Conservation (phyloP, 805 yeast genomes). For the Yarrowia sp. region DNA sequence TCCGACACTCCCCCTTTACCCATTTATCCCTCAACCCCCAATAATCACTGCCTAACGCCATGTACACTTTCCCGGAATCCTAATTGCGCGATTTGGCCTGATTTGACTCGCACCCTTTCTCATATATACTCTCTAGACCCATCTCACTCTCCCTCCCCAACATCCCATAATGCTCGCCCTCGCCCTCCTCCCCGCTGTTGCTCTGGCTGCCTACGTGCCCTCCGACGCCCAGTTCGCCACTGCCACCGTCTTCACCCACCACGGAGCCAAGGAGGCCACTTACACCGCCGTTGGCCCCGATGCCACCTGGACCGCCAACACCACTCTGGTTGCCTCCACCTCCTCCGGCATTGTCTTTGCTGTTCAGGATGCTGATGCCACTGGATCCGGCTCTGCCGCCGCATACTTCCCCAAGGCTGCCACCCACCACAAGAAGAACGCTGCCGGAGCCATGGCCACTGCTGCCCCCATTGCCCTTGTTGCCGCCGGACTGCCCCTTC, state of each 20-base stretch:
- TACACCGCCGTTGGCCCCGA: constrained; percentile 10
- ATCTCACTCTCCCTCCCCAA: neutral
- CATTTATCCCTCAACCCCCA: neutral
- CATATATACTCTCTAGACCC: constrained; percentile 21
- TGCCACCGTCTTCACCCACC: neutral
- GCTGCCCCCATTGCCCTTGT: constrained; percentile 22
- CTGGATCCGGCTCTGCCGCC: constrained; percentile 10
- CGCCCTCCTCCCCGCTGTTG: constrained; percentile 22
- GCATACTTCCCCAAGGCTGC: constrained; percentile 25
- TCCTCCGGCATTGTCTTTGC: neutral
- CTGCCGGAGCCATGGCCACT: neutral
- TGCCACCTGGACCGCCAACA: constrained; percentile 1
- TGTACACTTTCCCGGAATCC: constrained; percentile 20
- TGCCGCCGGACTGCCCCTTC: constrained; percentile 24
- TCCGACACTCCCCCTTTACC: too few relatives aligned
- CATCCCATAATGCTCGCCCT: constrained; percentile 20
- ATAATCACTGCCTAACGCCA: neutral
- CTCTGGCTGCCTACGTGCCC: constrained; percentile 21
- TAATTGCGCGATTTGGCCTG: constrained; percentile 19
- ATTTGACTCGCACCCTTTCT: constrained; percentile 7
- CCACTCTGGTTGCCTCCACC: neutral
- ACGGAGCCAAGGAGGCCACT: constrained; percentile 23
- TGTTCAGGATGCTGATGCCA: constrained; percentile 2
- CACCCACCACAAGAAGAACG: constrained; percentile 23
- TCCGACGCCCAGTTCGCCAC: constrained; percentile 18